Conservation (phyloP, 495 filamentous ascomycete species). For the Staphylotrichum longicolle region DNA sequence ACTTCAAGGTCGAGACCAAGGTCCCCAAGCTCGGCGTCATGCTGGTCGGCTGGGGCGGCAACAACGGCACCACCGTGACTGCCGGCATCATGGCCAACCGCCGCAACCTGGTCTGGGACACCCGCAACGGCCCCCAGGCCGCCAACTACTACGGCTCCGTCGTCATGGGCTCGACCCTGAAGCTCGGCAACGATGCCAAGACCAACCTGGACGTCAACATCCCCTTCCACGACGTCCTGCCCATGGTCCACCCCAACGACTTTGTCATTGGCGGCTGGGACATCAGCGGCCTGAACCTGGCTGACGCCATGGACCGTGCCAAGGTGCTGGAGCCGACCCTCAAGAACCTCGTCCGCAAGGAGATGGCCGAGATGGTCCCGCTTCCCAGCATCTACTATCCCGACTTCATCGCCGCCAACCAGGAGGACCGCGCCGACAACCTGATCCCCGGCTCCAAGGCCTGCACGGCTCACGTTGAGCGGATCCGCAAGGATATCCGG, state of each 20-base stretch:
- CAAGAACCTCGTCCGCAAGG: slow-evolving; percentile 84
- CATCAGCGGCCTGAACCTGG: slow-evolving; percentile 85
- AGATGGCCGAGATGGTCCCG: slow-evolving; percentile 86
- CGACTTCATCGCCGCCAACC: slow-evolving; percentile 98
- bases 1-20: slow-evolving; percentile 96
- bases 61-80: slow-evolving; percentile 97
- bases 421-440: slow-evolving; percentile 96
- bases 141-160: slow-evolving; percentile 99
- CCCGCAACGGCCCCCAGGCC: slow-evolving; percentile 75
- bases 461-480: slow-evolving; percentile 81
- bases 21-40: slow-evolving; percentile 93
- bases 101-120: slow-evolving; percentile 83
- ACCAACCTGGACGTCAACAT: slow-evolving; percentile 92
- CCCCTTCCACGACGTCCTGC: slow-evolving; percentile 88
- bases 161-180: slow-evolving; percentile 94
- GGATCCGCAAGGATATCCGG: slow-evolving; percentile 93
- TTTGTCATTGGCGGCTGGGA: slow-evolving; percentile 96
- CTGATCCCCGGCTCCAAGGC: slow-evolving; percentile 80
- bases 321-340: slow-evolving; percentile 89
- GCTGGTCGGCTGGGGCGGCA: slow-evolving; percentile 97
- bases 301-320: slow-evolving; percentile 92
- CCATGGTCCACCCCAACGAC: slow-evolving; percentile 98
- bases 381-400: slow-evolving; percentile 97
- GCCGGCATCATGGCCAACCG: slow-evolving; percentile 97
- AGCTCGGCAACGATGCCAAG: slow-evolving; percentile 83